These are phyloP conservation scores for Colletotrichum orchidophilum DNA, from an alignment of 2,329 filamentous ascomycete genomes.

Conservation along the genomic window DNA sequence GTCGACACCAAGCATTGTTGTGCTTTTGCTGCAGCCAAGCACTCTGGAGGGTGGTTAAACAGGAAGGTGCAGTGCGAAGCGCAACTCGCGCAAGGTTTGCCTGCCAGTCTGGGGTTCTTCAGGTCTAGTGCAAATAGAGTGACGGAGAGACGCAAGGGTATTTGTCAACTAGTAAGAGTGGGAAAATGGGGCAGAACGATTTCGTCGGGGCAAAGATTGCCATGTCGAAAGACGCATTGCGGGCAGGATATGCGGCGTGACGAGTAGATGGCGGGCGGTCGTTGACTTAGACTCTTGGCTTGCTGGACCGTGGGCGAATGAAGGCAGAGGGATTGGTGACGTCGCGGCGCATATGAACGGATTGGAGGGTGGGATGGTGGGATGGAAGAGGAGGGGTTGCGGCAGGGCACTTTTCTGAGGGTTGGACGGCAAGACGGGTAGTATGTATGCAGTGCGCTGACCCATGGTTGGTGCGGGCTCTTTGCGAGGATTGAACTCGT, in stretches of 20 bases:
- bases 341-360: slow-evolving; percentile 15
- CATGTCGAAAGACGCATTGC: not conserved
- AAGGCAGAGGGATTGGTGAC: slow-evolving; percentile 16
- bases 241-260: slow-evolving; percentile 22
- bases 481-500: not conserved
- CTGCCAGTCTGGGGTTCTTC: not conserved
- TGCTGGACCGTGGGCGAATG: slow-evolving; percentile 13
- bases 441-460: not conserved
- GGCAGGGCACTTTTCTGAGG: slow-evolving; percentile 9
- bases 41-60: not conserved
- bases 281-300: slow-evolving; percentile 34
- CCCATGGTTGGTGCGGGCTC: not conserved
- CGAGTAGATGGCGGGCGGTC: slow-evolving; percentile 23
- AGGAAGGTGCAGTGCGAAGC: slow-evolving; percentile 5
- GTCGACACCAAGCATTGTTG: not conserved
- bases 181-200: not conserved
- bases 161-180: not conserved
- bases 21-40: not conserved
- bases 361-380: not conserved
- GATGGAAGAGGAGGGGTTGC: not conserved
- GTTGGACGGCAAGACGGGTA: no score
- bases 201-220: slow-evolving; percentile 16
- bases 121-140: not conserved
- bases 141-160: not conserved
- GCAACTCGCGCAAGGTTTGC: not conserved